Evolutionary conservation across 1,139 yeast species (phyloP), one percentile per base, ranked within the genome.

Genomic region (Spathaspora jeffriesii): DNA sequence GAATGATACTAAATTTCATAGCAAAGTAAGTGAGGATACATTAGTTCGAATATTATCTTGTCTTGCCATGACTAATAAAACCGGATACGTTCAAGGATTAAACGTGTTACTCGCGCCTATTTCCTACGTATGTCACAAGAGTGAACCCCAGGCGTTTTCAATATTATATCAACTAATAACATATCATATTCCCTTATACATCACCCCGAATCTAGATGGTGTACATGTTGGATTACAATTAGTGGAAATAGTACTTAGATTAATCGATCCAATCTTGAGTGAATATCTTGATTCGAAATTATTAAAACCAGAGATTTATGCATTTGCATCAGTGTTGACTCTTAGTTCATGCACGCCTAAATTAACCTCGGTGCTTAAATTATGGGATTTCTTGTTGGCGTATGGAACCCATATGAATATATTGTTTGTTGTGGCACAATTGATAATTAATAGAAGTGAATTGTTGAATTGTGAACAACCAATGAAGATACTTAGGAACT

Each of bases 301-400:
- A 59, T 64, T 84, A 48, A 83, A 86, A 43, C 92, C 97, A 0
- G 91, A 91, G 60, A 83, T 91, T 31, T 91, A 90, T 63, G 97
- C 96, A 0, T 85, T 91, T 57, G 96, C 97, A 0, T 84, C 96
- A 1, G 89, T 91, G 0, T 70, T 92, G 52, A 91, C 98, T 0
- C 70, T 92, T 43, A 84, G 95, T 49, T 96, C 97, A 5, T 89
- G 96, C 60, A 90, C 96, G 2, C 96, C 96, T 9, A 95, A 97
- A 0, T 69, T 92, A 44, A 70, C 75, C 23, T 88, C 91, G 52
- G 90, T 88, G 0, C 68, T 91, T 42, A 79, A 84, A 47, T 71
- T 91, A 23, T 91, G 98, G 98, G 98, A 91, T 63, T 87, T 90
- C 54, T 67, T 90, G 59, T 86, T 91, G 64, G 96, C 97, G 3